Evolutionary conservation across 306 rosid genomes (phyloP), one percentile per base, ranked within the genome.

Genomic region (Acmispon strigosus): DNA sequence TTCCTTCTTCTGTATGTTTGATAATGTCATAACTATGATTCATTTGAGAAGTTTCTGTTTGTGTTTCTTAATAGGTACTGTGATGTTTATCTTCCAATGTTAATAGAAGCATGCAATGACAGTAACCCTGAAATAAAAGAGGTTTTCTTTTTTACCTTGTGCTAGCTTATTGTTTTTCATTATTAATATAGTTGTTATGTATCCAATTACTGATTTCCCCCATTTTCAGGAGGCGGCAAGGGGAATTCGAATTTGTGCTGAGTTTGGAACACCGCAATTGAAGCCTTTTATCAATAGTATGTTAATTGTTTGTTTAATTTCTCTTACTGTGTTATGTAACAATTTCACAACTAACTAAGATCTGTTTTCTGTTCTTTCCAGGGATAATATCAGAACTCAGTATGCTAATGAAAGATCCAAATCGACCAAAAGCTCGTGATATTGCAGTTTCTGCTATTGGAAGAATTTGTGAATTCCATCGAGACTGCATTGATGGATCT

Each of bases 381-480:
- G 84, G 76, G 48, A 76, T 72, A 72, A 32, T 83, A 52, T 55
- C 76, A 22, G 63, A 54, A 71, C 79, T 79, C 42, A 8, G 10
- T 45, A 48, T 19, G 62, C 29, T 83, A 55, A 53, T 72, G 27
- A 70, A 76, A 51, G 47, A 72, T 20, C 36, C 62, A 16, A 75
- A 42, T 73, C 74, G 13, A 41, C 48, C 54, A 1, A 76, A 75
- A 70, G 86, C 56, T 42, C 19, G 15, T 13, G 84, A 83, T 20
- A 36, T 79, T 70, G 81, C 84, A 29, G 76, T 83, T 72, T 83
- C 86, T 29, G 79, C 59, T 83, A 17, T 83, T 0, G 84, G 86
- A 78, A 83, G 86, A 79, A 83, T 83, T 34, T 83, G 81, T 54
- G 76, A 71, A 54, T 79, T 62, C 67, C 74, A 79, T 58, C 70